These are phyloP conservation scores for Cydonia oblonga DNA, from an alignment of 331 rosid genomes.

Conservation along the genomic window DNA sequence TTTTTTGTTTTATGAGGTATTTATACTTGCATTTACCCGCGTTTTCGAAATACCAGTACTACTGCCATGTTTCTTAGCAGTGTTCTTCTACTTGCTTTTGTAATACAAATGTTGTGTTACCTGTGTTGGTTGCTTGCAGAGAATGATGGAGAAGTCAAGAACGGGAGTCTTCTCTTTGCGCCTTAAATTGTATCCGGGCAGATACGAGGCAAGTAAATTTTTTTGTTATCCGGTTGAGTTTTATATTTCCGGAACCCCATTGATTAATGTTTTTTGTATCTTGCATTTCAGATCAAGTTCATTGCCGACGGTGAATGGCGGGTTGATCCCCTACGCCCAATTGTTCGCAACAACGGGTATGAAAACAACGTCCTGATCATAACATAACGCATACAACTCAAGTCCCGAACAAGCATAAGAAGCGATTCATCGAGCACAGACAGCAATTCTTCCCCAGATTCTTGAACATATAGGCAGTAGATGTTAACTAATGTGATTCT, in stretches of 20 bases:
- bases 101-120: not conserved
- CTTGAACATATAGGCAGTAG: not conserved
- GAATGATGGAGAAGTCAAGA: conserved; percentile 59
- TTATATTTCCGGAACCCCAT: not conserved
- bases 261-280: not conserved
- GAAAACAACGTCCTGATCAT: conserved; percentile 27
- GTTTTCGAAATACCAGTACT: not conserved
- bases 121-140: conserved; percentile 36
- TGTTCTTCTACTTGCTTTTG: not conserved
- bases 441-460: not conserved
- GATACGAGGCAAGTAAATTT: conserved; percentile 53
- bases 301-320: conserved; percentile 90
- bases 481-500: conserved; percentile 18
- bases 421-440: not conserved
- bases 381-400: conserved; percentile 12
- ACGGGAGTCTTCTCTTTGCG: conserved; percentile 53
- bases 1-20: not conserved
- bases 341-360: conserved; percentile 23
- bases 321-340: conserved; percentile 70
- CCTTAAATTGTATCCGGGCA: conserved; percentile 85
- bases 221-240: too few species aligned
- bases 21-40: not conserved
- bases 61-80: not conserved
- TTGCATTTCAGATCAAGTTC: conserved; percentile 65
- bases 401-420: not conserved